Evolutionary conservation across 176 grass and related monocot species (phyloP), one percentile per base, ranked within the genome.

Genomic region (Aegilops bicornis): DNA sequence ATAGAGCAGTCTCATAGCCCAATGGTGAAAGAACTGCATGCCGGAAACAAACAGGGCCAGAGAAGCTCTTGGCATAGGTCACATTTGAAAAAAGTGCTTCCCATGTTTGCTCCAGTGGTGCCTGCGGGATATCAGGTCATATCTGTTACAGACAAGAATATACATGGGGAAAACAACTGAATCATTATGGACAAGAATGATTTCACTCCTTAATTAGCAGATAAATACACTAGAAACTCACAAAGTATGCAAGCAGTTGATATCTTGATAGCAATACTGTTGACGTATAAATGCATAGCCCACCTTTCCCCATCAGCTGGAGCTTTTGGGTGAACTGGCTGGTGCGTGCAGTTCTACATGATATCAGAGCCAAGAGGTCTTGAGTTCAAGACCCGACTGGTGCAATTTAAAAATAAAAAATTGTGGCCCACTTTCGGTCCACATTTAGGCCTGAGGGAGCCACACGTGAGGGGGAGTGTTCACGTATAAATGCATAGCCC

Each of bases 1-100:
- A 99, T 24, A 99, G 52, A 84, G 90, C 94, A 74, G 94, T 99
- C 72, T 99, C 97, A 83, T 99, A 99, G 54, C 97, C 97, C 84
- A 99, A 84, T 23, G 97, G 97, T 80, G 97, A 96, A 86, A 99
- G 78, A 88, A 99, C 76, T 54, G 82, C 90, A 87, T 90, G 97
- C 25, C 90, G 89, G 78, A 99, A 99, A 88, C 97, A 99, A 73
- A 99, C 94, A 54, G 97, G 91, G 45, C 90, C 89, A 52, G 90
- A 88, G 77, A 99, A 99, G 85, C 93, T 94, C 79, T 99, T 99
- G 37, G 85, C 87, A 92, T 99, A 99, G 76, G 88, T 84, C 78
- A 96, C 64, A 70, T 80, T 91, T 42, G 94, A 94, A 82, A 99
- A 99, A 79, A 99, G 86, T 48, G 94, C 85, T 82, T 91, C 92